phyloP scores from a whole-genome alignment of 1,284 basidiomycete species.

The Heterobasidion annosum region DNA sequence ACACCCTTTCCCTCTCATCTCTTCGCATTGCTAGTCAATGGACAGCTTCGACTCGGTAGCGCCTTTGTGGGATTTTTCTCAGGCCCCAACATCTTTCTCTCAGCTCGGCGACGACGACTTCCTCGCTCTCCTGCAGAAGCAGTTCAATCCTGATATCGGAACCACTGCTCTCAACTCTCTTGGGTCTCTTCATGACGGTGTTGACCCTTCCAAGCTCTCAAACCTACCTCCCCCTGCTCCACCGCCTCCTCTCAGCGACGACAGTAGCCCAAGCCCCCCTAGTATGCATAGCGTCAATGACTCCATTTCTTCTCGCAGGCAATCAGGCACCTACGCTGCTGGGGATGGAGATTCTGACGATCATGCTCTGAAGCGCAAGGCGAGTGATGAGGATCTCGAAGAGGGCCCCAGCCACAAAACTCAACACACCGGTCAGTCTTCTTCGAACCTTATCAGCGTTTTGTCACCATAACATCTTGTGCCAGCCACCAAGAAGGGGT shows the following conservation, averaged over 20 bases:
- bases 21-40: slow-evolving; percentile 15
- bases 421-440: slow-evolving; percentile 49
- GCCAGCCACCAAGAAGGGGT: slow-evolving; percentile 15
- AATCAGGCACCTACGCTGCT: slow-evolving; percentile 21
- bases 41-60: slow-evolving; percentile 22
- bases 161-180: slow-evolving; percentile 15
- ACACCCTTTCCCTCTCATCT: neutral
- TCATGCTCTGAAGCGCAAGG: slow-evolving; percentile 63
- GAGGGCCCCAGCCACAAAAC: slow-evolving; percentile 57
- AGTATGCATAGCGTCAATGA: slow-evolving; percentile 27
- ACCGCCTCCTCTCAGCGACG: slow-evolving; percentile 46
- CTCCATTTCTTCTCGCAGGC: slow-evolving; percentile 19
- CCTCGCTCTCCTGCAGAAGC: slow-evolving; percentile 66
- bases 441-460: slow-evolving; percentile 5
- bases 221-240: slow-evolving; percentile 29
- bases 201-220: slow-evolving; percentile 50
- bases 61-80: slow-evolving; percentile 62
- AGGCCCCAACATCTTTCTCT: slow-evolving; percentile 42
- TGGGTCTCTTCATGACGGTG: slow-evolving; percentile 24
- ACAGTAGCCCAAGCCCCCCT: slow-evolving; percentile 62
- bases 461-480: slow-evolving; percentile 2
- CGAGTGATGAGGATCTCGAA: slow-evolving; percentile 43
- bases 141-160: slow-evolving; percentile 35
- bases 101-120: slow-evolving; percentile 69
- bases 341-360: slow-evolving; percentile 26